A percentile compares a stretch with the other conserved stretches of the same genome.
Evolutionary conservation across 495 filamentous ascomycete genomes (phyloP).

Genomic region (Aspergillus campestris): DNA sequence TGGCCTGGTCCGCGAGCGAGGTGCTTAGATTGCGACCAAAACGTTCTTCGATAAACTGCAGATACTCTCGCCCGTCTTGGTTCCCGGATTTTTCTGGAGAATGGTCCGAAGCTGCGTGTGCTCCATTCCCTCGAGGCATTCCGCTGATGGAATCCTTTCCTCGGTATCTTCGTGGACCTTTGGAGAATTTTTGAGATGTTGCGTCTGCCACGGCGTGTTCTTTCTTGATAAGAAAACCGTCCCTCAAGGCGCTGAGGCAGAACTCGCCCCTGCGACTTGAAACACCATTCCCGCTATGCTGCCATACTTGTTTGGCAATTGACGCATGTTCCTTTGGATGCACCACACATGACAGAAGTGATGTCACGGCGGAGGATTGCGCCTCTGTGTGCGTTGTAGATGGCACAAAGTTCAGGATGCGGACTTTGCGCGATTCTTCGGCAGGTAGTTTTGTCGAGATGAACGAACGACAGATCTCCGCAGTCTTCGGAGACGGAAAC

Average conservation of each 20-base stretch:
- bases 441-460: constrained; percentile 48
- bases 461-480: constrained; percentile 63
- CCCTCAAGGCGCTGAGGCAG: constrained; percentile 63
- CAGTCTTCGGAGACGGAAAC: constrained; percentile 63
- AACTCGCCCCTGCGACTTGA: constrained; percentile 89
- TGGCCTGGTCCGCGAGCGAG: constrained; percentile 69
- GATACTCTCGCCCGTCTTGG: constrained; percentile 55
- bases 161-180: constrained; percentile 67
- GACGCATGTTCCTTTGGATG: constrained; percentile 56
- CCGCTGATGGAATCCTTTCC: constrained; percentile 40
- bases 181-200: constrained; percentile 39
- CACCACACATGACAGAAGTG: constrained; percentile 64
- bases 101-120: constrained; percentile 5
- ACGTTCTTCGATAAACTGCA: constrained; percentile 84
- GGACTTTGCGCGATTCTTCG: constrained; percentile 40
- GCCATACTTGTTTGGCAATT: constrained; percentile 87
- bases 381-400: constrained; percentile 28
- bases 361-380: constrained; percentile 23
- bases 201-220: constrained; percentile 17
- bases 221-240: constrained; percentile 56
- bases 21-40: constrained; percentile 87
- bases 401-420: constrained; percentile 58
- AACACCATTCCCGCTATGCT: constrained; percentile 90
- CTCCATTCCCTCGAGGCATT: constrained; percentile 10
- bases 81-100: constrained; percentile 9